Conservation (phyloP, 2,329 filamentous ascomycete species). For the Acrocalymma vagum region DNA sequence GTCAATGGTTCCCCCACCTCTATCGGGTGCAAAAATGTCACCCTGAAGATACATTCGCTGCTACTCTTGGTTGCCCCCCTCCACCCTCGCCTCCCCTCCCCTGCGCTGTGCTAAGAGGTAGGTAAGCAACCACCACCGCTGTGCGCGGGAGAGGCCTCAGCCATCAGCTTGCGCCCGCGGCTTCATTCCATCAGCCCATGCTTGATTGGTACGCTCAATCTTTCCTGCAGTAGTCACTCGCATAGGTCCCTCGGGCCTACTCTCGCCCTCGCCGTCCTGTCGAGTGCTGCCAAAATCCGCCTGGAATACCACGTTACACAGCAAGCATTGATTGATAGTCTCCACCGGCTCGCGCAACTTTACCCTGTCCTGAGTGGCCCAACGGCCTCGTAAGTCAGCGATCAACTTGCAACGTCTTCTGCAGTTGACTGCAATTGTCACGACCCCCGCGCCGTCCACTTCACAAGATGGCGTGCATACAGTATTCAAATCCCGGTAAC, state of each 20-base stretch:
- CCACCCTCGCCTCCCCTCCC: constrained; percentile 1
- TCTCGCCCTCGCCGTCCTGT: constrained; percentile 28
- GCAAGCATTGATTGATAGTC: constrained; percentile 40
- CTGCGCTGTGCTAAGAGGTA: constrained; percentile 7
- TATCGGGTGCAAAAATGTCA: too few relatives aligned
- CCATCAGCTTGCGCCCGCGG: constrained; percentile 24
- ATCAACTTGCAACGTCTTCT: constrained; percentile 37
- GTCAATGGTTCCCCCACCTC: constrained; percentile 13
- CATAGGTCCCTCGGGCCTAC: constrained; percentile 39
- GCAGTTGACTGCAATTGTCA: constrained; percentile 41
- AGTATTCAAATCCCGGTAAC: constrained; percentile 36
- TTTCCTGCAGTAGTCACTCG: constrained; percentile 49
- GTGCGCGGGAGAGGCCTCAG: too few relatives aligned
- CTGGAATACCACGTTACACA: constrained; percentile 39
- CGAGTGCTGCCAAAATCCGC: constrained; percentile 25
- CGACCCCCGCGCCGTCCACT: constrained; percentile 39
- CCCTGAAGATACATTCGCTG: too few relatives aligned
- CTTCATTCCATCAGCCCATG: constrained; percentile 33
- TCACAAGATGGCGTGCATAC: constrained; percentile 29
- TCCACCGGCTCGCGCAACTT: constrained; percentile 28
- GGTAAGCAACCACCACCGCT: too few relatives aligned
- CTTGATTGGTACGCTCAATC: constrained; percentile 42
- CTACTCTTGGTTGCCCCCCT: too few relatives aligned
- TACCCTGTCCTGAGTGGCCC: constrained; percentile 25
- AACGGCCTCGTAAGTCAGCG: constrained; percentile 29